Conservation (phyloP, 23 red algal genomes). For the Gracilaria vermiculophylla region DNA sequence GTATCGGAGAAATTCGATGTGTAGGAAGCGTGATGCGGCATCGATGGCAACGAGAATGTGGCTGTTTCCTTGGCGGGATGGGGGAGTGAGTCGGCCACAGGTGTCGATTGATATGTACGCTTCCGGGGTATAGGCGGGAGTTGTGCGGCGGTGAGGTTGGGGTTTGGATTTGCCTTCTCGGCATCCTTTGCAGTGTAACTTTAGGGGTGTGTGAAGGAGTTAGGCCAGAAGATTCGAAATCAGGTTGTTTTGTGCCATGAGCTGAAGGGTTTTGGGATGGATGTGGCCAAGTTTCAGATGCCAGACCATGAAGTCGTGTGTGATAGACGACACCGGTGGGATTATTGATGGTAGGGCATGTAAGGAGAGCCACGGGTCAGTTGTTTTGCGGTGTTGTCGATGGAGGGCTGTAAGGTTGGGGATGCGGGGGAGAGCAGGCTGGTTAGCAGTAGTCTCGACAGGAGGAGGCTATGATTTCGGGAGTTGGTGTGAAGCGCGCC, state of each 20-base stretch:
- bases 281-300: conserved; percentile 29
- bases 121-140: background rate
- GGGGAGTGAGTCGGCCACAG: background rate
- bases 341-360: background rate
- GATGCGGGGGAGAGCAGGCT: too few relatives aligned
- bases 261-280: background rate
- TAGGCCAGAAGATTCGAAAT: background rate
- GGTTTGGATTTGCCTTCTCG: background rate
- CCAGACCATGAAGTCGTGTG: background rate
- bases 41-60: background rate
- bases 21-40: background rate
- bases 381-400: background rate
- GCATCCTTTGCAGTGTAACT: background rate
- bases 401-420: background rate
- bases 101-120: conserved; percentile 2
- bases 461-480: background rate
- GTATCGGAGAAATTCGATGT: background rate
- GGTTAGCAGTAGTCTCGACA: too few relatives aligned
- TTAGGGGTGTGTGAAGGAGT: background rate
- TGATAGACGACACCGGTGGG: background rate
- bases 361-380: background rate
- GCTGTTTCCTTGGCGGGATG: background rate
- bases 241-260: background rate
- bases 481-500: background rate
- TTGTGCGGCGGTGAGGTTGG: background rate